A percentile compares a stretch with the other conserved stretches of the same genome.
Conservation (phyloP, 345 rosid species). For the Kandelia obovata region DNA sequence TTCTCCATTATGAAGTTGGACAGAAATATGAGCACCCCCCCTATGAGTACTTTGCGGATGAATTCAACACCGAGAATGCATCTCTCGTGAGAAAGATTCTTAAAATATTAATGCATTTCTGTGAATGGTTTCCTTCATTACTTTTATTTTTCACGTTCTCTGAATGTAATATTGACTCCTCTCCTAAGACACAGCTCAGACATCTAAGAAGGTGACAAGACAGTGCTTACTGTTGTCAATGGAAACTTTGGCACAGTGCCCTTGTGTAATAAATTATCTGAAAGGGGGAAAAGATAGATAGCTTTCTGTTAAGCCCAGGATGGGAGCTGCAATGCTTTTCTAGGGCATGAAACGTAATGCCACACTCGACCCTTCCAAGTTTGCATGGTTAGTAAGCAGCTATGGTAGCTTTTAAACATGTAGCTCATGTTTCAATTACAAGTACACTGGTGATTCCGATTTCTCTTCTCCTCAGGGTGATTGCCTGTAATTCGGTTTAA, state of each 20-base stretch:
- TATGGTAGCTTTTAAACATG: not conserved
- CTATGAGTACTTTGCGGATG: slow-evolving; percentile 82
- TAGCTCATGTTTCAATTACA: not conserved
- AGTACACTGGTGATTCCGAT: slow-evolving; percentile 5
- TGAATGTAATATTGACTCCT: slow-evolving; percentile 10
- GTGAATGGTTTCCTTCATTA: not conserved
- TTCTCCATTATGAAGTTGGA: slow-evolving; percentile 91
- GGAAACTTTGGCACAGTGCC: slow-evolving; percentile 76
- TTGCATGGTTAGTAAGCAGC: slow-evolving; percentile 64
- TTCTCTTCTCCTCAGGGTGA: slow-evolving; percentile 60
- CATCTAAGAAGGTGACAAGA: slow-evolving; percentile 96
- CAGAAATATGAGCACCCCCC: slow-evolving; percentile 85
- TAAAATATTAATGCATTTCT: not conserved
- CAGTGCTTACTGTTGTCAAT: slow-evolving; percentile 83
- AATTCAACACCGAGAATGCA: slow-evolving; percentile 62
- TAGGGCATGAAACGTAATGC: slow-evolving; percentile 97
- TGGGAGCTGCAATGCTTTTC: slow-evolving; percentile 96
- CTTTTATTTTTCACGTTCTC: not conserved
- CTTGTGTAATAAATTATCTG: slow-evolving; percentile 87
- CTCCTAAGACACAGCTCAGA: slow-evolving; percentile 58
- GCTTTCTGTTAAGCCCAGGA: slow-evolving; percentile 80
- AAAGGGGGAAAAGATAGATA: slow-evolving; percentile 64
- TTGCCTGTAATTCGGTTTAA: slow-evolving; percentile 75
- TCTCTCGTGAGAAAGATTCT: not conserved
- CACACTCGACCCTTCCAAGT: slow-evolving; percentile 66